Conservation (phyloP, 129 eudicot species). For the Solidago caesia region DNA sequence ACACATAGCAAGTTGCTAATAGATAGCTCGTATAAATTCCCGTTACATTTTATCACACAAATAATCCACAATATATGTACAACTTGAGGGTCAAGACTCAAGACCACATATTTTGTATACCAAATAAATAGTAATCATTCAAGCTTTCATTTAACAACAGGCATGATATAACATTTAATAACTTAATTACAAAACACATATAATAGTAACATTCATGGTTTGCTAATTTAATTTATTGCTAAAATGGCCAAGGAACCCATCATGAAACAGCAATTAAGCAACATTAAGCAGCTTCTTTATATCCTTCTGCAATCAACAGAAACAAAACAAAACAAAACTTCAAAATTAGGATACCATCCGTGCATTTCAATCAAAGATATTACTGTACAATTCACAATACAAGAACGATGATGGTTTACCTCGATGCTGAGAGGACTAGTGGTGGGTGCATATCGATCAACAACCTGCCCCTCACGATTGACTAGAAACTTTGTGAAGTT, state of each 20-base stretch:
- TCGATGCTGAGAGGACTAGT: conserved; percentile 93
- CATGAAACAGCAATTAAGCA: conserved; percentile 19
- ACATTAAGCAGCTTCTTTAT: conserved; percentile 62
- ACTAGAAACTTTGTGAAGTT: conserved; percentile 86
- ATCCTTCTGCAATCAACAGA: conserved; percentile 63
- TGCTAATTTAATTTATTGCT: conserved; percentile 29
- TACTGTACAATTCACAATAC: background rate
- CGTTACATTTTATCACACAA: too few species aligned
- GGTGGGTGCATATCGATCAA: conserved; percentile 92
- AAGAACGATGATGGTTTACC: conserved; percentile 35
- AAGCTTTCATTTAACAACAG: conserved; percentile 16
- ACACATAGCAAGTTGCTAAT: too few species aligned
- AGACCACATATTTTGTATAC: background rate
- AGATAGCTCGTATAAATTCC: too few species aligned
- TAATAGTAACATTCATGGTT: conserved; percentile 4
- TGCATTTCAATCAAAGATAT: background rate
- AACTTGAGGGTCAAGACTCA: too few species aligned
- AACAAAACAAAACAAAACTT: background rate
- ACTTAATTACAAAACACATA: conserved; percentile 30
- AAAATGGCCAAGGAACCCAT: conserved; percentile 11
- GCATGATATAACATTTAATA: conserved; percentile 3
- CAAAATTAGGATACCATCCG: background rate
- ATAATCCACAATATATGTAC: too few species aligned
- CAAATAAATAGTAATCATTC: conserved; percentile 10
- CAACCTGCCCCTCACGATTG: conserved; percentile 69